A percentile compares a stretch with the other conserved stretches of the same genome.
phyloP scores from a whole-genome alignment of 306 rosid genomes.

The Senna siamea region DNA sequence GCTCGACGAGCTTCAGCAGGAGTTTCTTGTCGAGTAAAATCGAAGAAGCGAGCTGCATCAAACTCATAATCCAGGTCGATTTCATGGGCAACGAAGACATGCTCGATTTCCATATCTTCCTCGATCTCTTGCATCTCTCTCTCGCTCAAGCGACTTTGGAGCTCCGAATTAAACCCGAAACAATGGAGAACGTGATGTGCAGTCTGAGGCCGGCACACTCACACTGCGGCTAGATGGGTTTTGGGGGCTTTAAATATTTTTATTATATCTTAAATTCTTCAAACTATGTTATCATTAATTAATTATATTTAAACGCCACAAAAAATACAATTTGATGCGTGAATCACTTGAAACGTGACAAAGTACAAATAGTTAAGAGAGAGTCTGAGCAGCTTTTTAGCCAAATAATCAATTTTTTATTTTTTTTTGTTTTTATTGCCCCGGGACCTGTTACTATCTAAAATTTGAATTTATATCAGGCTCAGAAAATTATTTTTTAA shows the following conservation, averaged over 20 bases:
- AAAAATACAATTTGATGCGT: neutral
- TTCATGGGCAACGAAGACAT: conserved; percentile 35
- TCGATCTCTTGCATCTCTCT: conserved; percentile 25
- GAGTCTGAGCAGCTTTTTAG: neutral
- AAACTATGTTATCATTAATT: neutral
- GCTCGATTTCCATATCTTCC: conserved; percentile 48
- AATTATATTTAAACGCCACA: neutral
- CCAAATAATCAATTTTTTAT: neutral
- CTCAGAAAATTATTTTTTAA: neutral
- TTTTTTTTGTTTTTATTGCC: conserved; percentile 12
- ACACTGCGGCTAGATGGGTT: neutral
- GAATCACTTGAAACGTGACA: neutral
- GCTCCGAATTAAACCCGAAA: too few relatives aligned
- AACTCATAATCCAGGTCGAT: conserved; percentile 56
- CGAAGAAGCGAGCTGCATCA: conserved; percentile 59
- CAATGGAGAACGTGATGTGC: neutral
- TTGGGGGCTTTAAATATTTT: conserved; percentile 17
- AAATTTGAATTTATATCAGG: conserved; percentile 10
- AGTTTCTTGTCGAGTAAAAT: conserved; percentile 41
- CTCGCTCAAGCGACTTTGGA: neutral
- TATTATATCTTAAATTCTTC: neutral
- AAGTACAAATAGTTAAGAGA: neutral
- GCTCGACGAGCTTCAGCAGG: conserved; percentile 37
- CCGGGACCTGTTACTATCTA: conserved; percentile 13
- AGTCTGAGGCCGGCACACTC: neutral